Evolutionary conservation across 768 basidiomycete species (phyloP).

Genomic region (Dioszegia aurantiaca): DNA sequence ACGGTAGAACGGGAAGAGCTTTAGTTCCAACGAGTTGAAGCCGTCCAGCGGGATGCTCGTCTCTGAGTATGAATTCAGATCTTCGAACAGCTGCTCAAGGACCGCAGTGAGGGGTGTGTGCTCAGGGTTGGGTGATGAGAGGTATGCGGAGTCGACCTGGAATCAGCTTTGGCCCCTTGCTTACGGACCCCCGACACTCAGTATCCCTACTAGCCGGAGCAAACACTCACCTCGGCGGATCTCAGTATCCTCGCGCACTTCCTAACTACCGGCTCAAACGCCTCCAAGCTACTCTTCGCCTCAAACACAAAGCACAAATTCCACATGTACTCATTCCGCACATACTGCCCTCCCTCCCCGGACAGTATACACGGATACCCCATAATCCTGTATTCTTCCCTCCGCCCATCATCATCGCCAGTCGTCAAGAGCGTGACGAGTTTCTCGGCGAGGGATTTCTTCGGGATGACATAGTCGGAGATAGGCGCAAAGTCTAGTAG

Average conservation of each 20-base stretch:
- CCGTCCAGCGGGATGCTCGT: constrained; percentile 83
- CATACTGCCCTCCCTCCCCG: constrained; percentile 61
- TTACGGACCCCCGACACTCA: too few relatives aligned
- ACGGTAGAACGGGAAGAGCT: constrained; percentile 91
- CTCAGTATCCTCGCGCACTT: constrained; percentile 88
- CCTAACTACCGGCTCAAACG: constrained; percentile 91
- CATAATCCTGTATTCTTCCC: constrained; percentile 69
- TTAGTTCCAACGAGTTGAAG: constrained; percentile 91
- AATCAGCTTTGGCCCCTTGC: not conserved
- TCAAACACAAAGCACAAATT: constrained; percentile 97
- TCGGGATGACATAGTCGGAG: constrained; percentile 90
- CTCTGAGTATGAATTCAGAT: constrained; percentile 95
- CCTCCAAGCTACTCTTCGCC: constrained; percentile 81
- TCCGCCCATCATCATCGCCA: constrained; percentile 26
- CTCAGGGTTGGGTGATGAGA: constrained; percentile 70
- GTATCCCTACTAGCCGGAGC: too few relatives aligned
- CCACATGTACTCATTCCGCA: constrained; percentile 83
- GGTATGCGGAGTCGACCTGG: constrained; percentile 85
- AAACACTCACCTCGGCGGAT: constrained; percentile 81
- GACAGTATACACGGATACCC: constrained; percentile 79
- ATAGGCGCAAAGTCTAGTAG: constrained; percentile 89
- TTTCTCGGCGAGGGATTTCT: constrained; percentile 75
- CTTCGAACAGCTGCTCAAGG: constrained; percentile 93
- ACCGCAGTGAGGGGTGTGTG: constrained; percentile 68
- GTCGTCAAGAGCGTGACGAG: constrained; percentile 81